Evolutionary conservation across 306 rosid genomes (phyloP).

Genomic region (Malus sylvestris): DNA sequence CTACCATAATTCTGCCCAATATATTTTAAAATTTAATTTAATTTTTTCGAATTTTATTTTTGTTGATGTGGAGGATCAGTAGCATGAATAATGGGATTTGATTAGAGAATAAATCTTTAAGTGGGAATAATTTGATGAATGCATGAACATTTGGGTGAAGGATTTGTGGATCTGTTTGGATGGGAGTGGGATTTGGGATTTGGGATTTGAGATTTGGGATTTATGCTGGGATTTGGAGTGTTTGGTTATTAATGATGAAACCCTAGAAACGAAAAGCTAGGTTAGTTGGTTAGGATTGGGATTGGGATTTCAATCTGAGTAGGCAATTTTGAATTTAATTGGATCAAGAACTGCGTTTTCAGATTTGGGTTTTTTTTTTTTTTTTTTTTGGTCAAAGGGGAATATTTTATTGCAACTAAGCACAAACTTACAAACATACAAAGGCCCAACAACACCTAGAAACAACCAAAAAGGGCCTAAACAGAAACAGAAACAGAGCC

Average conservation of each 20-base stretch:
- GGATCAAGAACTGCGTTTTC: conserved; percentile 16
- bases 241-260: conserved; percentile 23
- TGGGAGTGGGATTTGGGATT: not conserved
- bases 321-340: conserved; percentile 16
- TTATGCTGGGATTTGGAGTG: conserved; percentile 11
- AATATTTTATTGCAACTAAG: too few species aligned
- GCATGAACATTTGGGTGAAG: conserved; percentile 25
- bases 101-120: conserved; percentile 24
- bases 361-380: not conserved
- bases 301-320: conserved; percentile 14
- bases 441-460: too few species aligned
- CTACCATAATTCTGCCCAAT: too few species aligned
- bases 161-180: conserved; percentile 32
- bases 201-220: not conserved
- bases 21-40: not conserved
- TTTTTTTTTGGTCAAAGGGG: not conserved
- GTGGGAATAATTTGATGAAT: conserved; percentile 36
- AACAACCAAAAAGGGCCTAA: too few species aligned
- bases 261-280: conserved; percentile 38
- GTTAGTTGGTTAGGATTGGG: not conserved
- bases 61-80: conserved; percentile 14
- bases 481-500: too few species aligned
- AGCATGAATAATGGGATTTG: conserved; percentile 27
- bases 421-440: too few species aligned
- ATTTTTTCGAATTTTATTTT: not conserved